phyloP scores from a whole-genome alignment of 176 grass and related monocot species.

The Areca catechu region DNA sequence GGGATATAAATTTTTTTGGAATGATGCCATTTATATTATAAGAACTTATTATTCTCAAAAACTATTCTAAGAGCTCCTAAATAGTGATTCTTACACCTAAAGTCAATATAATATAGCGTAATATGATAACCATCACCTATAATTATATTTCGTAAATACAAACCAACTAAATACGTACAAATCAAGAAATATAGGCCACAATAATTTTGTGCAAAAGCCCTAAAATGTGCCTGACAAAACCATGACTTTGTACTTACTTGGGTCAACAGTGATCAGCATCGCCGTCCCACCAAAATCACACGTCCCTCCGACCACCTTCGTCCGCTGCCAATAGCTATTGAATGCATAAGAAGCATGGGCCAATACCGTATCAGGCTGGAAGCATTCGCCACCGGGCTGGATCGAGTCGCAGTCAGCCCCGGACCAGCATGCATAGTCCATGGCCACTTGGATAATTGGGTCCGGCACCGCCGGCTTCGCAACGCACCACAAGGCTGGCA shows the following conservation, averaged over 20 bases:
- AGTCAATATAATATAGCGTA: no score
- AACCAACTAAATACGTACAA: no score
- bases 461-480: conserved; percentile 91
- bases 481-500: conserved; percentile 62
- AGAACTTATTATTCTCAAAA: no score
- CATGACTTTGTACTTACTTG: conserved; percentile 28
- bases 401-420: conserved; percentile 65
- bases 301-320: conserved; percentile 38
- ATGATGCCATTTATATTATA: no score
- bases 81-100: no score
- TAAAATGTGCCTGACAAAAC: not conserved
- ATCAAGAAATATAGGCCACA: not conserved
- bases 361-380: conserved; percentile 60
- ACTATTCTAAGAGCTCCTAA: no score
- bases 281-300: conserved; percentile 87
- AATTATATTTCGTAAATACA: no score
- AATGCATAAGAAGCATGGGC: conserved; percentile 80
- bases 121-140: no score
- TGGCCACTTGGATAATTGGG: conserved; percentile 76
- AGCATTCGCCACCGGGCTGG: conserved; percentile 43
- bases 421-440: conserved; percentile 77
- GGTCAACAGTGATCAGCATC: conserved; percentile 73
- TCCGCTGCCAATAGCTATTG: conserved; percentile 79
- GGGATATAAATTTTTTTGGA: no score
- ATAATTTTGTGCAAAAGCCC: not conserved